phyloP scores from a whole-genome alignment of 2,329 filamentous ascomycete species.

The Claviceps quebecensis region DNA sequence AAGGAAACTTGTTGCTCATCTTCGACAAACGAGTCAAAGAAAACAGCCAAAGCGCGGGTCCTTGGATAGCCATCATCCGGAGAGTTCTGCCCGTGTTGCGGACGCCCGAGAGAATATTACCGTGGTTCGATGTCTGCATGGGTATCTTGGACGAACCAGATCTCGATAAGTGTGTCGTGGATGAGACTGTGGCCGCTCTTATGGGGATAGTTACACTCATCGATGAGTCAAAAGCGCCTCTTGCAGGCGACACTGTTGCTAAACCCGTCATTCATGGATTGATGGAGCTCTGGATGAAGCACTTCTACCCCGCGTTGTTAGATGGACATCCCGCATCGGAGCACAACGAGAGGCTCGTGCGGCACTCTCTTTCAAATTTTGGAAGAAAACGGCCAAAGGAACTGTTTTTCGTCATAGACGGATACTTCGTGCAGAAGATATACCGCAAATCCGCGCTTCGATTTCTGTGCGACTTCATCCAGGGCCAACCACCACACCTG shows the following conservation, averaged over 20 bases:
- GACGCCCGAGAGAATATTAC: conserved; percentile 45
- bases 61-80: conserved; percentile 56
- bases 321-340: conserved; percentile 24
- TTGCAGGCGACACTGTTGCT: conserved; percentile 26
- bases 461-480: conserved; percentile 59
- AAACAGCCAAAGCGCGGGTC: conserved; percentile 40
- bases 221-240: conserved; percentile 35
- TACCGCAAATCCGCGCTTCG: conserved; percentile 50
- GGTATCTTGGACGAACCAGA: conserved; percentile 32
- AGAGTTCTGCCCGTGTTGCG: conserved; percentile 50
- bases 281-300: conserved; percentile 42
- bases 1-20: conserved; percentile 56
- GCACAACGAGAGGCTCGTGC: conserved; percentile 35
- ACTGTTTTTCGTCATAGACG: conserved; percentile 51
- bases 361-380: conserved; percentile 39
- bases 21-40: conserved; percentile 51
- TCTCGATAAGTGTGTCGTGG: conserved; percentile 47
- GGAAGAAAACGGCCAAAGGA: conserved; percentile 59
- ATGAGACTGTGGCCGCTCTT: conserved; percentile 50
- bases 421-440: conserved; percentile 48
- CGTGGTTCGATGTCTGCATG: conserved; percentile 53
- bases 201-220: conserved; percentile 51
- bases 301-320: conserved; percentile 23
- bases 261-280: conserved; percentile 42
- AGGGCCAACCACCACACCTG: conserved; percentile 65